These are phyloP conservation scores for Neurospora tetraspora DNA, from an alignment of 495 filamentous ascomycete genomes.

Conservation along the genomic window DNA sequence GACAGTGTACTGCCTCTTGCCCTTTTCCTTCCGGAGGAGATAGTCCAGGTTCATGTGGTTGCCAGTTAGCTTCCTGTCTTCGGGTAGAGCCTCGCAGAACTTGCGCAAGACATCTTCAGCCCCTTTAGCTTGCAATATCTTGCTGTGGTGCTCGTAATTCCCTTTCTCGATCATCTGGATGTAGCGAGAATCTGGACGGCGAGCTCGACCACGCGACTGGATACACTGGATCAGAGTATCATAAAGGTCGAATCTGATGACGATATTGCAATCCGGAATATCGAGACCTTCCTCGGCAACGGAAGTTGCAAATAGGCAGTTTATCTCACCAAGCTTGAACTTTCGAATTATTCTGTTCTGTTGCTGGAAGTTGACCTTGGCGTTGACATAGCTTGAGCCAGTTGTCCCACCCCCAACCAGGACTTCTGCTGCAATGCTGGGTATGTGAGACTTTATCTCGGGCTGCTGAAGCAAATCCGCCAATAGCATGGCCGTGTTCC, in stretches of 20 bases:
- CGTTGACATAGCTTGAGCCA: conserved; percentile 16
- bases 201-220: conserved; percentile 85
- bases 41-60: conserved; percentile 47
- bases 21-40: conserved; percentile 44
- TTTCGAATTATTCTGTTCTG: conserved; percentile 68
- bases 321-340: conserved; percentile 72
- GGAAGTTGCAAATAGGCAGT: conserved; percentile 86
- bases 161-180: conserved; percentile 68
- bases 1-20: conserved; percentile 50
- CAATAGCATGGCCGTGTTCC: conserved; percentile 69
- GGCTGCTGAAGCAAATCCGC: conserved; percentile 49
- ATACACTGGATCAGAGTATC: conserved; percentile 89
- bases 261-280: conserved; percentile 88
- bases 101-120: conserved; percentile 50
- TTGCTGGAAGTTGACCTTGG: conserved; percentile 53
- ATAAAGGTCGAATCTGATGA: conserved; percentile 87
- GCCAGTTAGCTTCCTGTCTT: conserved; percentile 60
- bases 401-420: conserved; percentile 34
- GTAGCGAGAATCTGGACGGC: conserved; percentile 67
- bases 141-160: conserved; percentile 49
- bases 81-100: conserved; percentile 68
- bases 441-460: conserved; percentile 35
- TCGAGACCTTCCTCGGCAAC: conserved; percentile 94
- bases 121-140: conserved; percentile 36
- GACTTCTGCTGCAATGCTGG: conserved; percentile 51